Evolutionary conservation across 805 yeast species (phyloP).

Genomic region (Blastobotrys attinorum): DNA sequence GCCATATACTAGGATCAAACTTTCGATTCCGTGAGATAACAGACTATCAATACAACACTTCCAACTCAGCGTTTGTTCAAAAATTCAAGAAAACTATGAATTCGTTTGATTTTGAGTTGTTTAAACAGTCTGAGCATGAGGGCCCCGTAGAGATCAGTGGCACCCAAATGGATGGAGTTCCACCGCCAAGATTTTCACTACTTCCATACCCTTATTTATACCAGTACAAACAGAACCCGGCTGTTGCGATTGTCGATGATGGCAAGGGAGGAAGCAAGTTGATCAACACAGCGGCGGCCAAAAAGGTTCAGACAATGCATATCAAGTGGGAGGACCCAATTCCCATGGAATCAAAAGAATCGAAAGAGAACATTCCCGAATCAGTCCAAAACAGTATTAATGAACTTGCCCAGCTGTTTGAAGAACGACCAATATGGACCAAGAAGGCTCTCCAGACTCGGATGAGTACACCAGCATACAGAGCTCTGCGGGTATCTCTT

Average conservation of each 20-base stretch:
- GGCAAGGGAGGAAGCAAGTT: conserved; percentile 36
- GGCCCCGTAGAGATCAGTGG: conserved; percentile 14
- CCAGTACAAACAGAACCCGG: conserved; percentile 67
- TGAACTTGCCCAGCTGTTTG: conserved; percentile 42
- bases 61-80: conserved; percentile 43
- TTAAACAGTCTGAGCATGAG: conserved; percentile 32
- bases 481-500: conserved; percentile 60
- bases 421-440: conserved; percentile 75
- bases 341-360: conserved; percentile 17
- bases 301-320: conserved; percentile 26
- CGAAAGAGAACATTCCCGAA: conserved; percentile 40
- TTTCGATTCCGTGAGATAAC: conserved; percentile 78
- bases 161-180: conserved; percentile 54
- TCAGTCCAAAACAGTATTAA: conserved; percentile 27
- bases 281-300: conserved; percentile 25
- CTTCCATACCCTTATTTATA: conserved; percentile 71
- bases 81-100: conserved; percentile 36
- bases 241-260: conserved; percentile 44
- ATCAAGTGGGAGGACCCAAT: conserved; percentile 29
- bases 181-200: conserved; percentile 79
- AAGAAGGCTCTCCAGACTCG: conserved; percentile 47
- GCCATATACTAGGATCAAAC: conserved; percentile 58
- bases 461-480: conserved; percentile 26
- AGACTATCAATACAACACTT: conserved; percentile 72
- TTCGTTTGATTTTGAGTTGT: conserved; percentile 35